Evolutionary conservation across 192 early-diverging fungal species (phyloP), one percentile per base, ranked within the genome.

Genomic region (Coemansia sp.): DNA sequence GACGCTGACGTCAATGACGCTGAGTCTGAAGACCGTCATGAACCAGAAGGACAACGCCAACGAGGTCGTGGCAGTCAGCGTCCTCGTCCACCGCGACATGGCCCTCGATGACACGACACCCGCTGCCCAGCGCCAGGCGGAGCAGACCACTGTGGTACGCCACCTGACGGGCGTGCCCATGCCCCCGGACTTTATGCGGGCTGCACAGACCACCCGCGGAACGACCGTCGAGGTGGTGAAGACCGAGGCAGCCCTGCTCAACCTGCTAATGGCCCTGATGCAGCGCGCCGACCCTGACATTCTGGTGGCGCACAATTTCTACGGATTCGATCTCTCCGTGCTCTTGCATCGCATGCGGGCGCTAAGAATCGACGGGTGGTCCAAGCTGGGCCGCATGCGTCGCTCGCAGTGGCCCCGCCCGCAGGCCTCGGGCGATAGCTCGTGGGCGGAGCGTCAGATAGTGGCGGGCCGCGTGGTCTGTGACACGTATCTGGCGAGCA

Each of bases 301-400:
- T 0, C 77, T 99, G 61, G 91, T 96, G 9, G 94, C 95, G 16
- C 98, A 99, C 84, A 98, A 98, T 64, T 94, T 99, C 83, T 85
- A 93, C 62, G 95, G 95, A 12, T 96, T 97, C 70, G 93, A 94
- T 69, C 82, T 99, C 33, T 94, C 95, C 64, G 90, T 98, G 9
- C 79, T 99, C 2, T 76, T 98, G 48, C 92, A 95, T 69, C 91
- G 98, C 25, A 93, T 98, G 92, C 94, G 93, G 62, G 84, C 75
- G n/a, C 82, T 87, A 26, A 89, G 87, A 6, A 86, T 86, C 8
- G 85, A 87, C 37, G 80, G 88, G 34, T 99, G 98, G 98, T 92
- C 92, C 10, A 84, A 84, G 50, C 76, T 99, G 16, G 98, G 98
- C 7, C 77, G 97, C 25, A 81, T 99, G 53, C 85, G 88, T 20